Percentiles rank a stretch among this genome's conserved stretches.
Evolutionary conservation across 495 filamentous ascomycete species (phyloP).

Genomic region (Rhypophila decipiens): DNA sequence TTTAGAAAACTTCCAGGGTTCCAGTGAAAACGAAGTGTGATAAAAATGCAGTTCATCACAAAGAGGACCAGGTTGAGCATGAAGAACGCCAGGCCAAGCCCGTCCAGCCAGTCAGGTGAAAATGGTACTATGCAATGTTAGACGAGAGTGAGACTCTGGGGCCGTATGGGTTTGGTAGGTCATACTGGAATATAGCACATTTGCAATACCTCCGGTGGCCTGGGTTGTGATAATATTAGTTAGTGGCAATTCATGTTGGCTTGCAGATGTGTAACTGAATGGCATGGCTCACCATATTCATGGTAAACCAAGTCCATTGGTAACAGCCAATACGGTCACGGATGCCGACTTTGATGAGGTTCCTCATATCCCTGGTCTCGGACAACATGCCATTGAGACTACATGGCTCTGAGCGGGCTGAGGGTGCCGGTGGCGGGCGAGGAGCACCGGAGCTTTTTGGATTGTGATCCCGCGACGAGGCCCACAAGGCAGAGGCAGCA

Average conservation of each 20-base stretch:
- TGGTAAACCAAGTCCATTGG: slow-evolving; percentile 66
- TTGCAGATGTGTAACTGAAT: neutral
- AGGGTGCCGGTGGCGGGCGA: no score
- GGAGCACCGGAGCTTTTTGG: no score
- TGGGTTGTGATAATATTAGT: slow-evolving; percentile 7
- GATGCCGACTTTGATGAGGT: slow-evolving; percentile 26
- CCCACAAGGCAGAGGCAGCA: neutral
- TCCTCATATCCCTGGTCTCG: slow-evolving; percentile 12
- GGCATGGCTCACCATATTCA: slow-evolving; percentile 54
- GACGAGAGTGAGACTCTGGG: neutral
- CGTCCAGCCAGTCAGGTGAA: slow-evolving; percentile 59
- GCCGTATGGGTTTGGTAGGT: no score
- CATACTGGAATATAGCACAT: slow-evolving; percentile 65
- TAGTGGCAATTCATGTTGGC: neutral
- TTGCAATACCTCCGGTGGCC: slow-evolving; percentile 78
- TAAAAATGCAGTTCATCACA: slow-evolving; percentile 58
- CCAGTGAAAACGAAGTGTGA: slow-evolving; percentile 62
- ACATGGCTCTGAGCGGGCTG: slow-evolving; percentile 2
- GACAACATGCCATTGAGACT: slow-evolving; percentile 27
- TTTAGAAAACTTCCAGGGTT: slow-evolving; percentile 65
- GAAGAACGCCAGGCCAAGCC: slow-evolving; percentile 68
- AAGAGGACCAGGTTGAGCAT: slow-evolving; percentile 71
- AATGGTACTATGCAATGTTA: slow-evolving; percentile 53
- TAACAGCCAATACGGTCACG: slow-evolving; percentile 41
- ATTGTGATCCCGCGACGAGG: no score